Base-by-base conservation (phyloP, 2,329 filamentous ascomycete species). In the Amylocarpus encephaloides region DNA sequence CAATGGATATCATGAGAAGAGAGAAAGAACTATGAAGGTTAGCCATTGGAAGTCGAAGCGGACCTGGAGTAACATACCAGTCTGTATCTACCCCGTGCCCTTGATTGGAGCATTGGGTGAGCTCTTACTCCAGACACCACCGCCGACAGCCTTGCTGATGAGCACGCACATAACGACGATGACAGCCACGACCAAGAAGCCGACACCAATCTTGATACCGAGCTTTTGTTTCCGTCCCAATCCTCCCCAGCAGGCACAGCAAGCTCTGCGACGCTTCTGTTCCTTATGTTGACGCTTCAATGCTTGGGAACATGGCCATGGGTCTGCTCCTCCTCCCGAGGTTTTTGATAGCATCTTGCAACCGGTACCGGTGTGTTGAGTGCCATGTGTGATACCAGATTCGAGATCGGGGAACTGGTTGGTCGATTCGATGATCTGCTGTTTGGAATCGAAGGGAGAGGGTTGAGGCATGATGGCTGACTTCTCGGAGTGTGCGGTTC, bases 401-500 rank as follows among this genome's bases (percentile, higher is more conserved):
- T 50, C 48, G 11, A 50, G 42, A 41, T 50, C 48, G 26, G 41
- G 26, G 19, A 29, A 29, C 13, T 16, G 15, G 10, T 19, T 32
- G 7, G 9, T 40, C 12, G 34, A 45, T 22, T 45, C 48, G 41
- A 50, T 29, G 26, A 50, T 50, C 5, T 46, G 18, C 6, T 40
- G 34, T 29, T 46, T 50, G 0, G 48, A 50, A 33, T 50, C 48
- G 22, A 45, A 50, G 9, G 48, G 41, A 10, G 48, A 45, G 29
- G 22, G 5, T 34, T 50, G 42, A 3, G 18, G 9, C 48, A 50
- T 50, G 48, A 50, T 50, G n/a, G 48, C 48, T 16, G 44, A 50
- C 35, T 49, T 58, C 30, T 58, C 55, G 10, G 54, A 49, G 15
- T 53, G 47, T 7, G 30, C 13, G 19, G 45, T 49, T 40, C 35